Base-by-base conservation (phyloP, 768 basidiomycete genomes). In the Suillus hirtellus region DNA sequence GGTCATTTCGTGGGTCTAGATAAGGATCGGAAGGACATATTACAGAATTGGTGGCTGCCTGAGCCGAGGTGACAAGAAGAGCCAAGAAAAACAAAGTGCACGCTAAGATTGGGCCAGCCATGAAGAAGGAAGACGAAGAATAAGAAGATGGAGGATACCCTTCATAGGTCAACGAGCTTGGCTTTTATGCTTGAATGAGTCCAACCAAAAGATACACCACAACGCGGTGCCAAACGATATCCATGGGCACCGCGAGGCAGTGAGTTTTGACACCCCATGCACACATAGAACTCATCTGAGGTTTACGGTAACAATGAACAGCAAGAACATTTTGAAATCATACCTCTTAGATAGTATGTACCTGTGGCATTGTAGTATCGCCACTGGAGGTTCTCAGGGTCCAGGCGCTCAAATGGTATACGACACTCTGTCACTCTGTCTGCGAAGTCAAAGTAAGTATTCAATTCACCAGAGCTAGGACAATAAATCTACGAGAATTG, bases 401-500 rank as follows among this genome's bases (percentile, higher is more conserved):
- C n/a, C 34, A 4, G 89, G 88, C 38, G 80, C 88, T 92, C 92
- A 93, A 12, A 92, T 78, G 56, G 87, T 84, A 69, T 92, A 92
- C 27, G 93, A 78, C 68, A 90, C 88, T 75, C 82, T 86, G 75
- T 93, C 68, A 90, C 88, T 75, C 82, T 86, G 75, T 93, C 92
- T 21, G 82, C 78, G 19, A 85, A 82, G 73, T 93, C 90, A 69
- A 94, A 94, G 67, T 84, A 89, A 40, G 89, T 90, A 62, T 86
- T 70, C 49, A 92, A 49, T 49, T 24, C 15, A 49, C 12, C 47
- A 49, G 78, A 12, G 88, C 76, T 4, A 88, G 83, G 72, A 92
- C 89, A 21, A 77, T 66, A 40, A 81, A 70, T 67, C 74, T 80
- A 72, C 72, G 77, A 59, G 70, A 31, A 71, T 73, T 38, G 70